These are phyloP conservation scores for Prillingera fragicola DNA, from an alignment of 1,284 basidiomycete genomes.

Conservation along the genomic window DNA sequence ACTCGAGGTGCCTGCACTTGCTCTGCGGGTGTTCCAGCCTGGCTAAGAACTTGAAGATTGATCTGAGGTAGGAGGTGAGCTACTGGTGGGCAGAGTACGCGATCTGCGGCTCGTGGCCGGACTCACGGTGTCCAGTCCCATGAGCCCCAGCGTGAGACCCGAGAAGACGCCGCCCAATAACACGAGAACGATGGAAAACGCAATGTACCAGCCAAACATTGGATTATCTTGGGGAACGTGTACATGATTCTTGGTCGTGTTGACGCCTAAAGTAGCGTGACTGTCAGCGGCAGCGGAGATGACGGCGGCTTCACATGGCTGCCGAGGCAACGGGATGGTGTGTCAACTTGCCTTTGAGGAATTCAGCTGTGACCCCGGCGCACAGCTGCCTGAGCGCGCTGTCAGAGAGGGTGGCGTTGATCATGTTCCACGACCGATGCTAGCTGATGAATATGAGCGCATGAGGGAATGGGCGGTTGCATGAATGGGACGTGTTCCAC, in stretches of 20 bases:
- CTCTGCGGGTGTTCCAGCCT: slow-evolving; percentile 48
- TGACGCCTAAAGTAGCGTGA: too few species aligned
- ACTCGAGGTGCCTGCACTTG: slow-evolving; percentile 49
- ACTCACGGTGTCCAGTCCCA: slow-evolving; percentile 50
- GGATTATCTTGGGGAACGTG: slow-evolving; percentile 26
- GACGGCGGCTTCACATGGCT: too few species aligned
- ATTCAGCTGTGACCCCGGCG: too few species aligned
- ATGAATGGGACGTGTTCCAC: too few species aligned
- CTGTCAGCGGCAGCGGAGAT: too few species aligned
- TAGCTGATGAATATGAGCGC: too few species aligned
- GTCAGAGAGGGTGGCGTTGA: too few species aligned
- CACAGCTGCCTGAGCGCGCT: too few species aligned
- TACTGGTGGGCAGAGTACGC: background rate
- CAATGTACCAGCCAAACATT: slow-evolving; percentile 30
- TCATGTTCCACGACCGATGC: too few species aligned
- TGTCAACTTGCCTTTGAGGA: too few species aligned
- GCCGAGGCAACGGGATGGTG: too few species aligned
- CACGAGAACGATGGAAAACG: slow-evolving; percentile 27
- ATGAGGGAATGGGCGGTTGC: too few species aligned
- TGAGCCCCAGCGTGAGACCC: slow-evolving; percentile 52
- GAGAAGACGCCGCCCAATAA: slow-evolving; percentile 50
- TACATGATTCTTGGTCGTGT: slow-evolving; percentile 18
- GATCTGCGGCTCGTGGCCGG: background rate
- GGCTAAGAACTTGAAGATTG: slow-evolving; percentile 44
- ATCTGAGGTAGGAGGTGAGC: slow-evolving; percentile 19